Conservation (phyloP, 805 yeast species). For the Teunomyces atbi region DNA sequence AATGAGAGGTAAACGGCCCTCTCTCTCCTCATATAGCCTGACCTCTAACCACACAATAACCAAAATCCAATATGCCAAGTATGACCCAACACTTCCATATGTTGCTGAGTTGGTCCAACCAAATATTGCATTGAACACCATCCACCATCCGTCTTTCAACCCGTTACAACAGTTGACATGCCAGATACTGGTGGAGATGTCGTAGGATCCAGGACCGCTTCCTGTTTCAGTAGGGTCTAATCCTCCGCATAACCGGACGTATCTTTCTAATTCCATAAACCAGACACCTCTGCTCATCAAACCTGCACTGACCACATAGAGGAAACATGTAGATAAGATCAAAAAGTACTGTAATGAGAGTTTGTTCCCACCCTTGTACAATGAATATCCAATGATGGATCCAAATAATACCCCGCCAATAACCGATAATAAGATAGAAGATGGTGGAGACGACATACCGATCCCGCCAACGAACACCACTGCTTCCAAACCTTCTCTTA, state of each 20-base stretch:
- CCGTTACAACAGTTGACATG: constrained; percentile 49
- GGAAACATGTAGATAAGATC: constrained; percentile 38
- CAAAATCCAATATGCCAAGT: constrained; percentile 37
- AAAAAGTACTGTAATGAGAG: constrained; percentile 42
- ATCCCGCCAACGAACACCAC: constrained; percentile 44
- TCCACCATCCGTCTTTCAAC: constrained; percentile 45
- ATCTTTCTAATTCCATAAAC: constrained; percentile 41
- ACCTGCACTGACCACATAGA: constrained; percentile 45
- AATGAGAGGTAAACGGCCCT: constrained; percentile 37
- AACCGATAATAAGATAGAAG: constrained; percentile 33
- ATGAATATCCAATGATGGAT: constrained; percentile 28
- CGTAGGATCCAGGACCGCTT: constrained; percentile 46
- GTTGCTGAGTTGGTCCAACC: constrained; percentile 50
- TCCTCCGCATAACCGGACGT: constrained; percentile 39
- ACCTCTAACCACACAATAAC: constrained; percentile 30
- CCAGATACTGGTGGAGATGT: constrained; percentile 40
- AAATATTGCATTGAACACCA: constrained; percentile 43
- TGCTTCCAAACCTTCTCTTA: constrained; percentile 36
- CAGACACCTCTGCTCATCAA: constrained; percentile 45
- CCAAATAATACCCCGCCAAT: constrained; percentile 31
- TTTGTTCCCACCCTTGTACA: constrained; percentile 42
- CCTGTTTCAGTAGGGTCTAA: constrained; percentile 45
- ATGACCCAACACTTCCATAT: constrained; percentile 40
- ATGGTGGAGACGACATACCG: constrained; percentile 36
- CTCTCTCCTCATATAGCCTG: constrained; percentile 34